Percentiles rank a stretch among this genome's conserved stretches.
These are phyloP conservation scores for Pichia gijzeniarum DNA, from an alignment of 805 yeast species.

Conservation along the genomic window DNA sequence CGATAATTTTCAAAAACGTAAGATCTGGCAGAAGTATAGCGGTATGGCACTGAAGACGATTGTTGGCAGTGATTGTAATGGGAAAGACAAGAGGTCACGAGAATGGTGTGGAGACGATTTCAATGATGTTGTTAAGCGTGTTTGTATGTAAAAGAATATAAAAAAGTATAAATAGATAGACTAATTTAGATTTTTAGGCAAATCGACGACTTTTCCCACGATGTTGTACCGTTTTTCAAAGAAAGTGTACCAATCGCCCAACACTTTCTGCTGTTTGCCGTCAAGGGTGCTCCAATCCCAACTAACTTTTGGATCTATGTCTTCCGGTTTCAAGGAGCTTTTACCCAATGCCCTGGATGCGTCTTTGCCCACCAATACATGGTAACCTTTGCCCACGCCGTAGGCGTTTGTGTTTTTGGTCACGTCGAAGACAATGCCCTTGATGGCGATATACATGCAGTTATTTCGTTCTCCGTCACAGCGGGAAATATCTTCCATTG, in stretches of 20 bases:
- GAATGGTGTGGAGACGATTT: conserved; percentile 59
- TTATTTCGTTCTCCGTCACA: conserved; percentile 25
- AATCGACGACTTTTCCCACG: conserved; percentile 32
- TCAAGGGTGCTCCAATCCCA: conserved; percentile 49
- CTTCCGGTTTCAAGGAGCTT: conserved; percentile 51
- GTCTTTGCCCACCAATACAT: conserved; percentile 68
- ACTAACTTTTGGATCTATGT: conserved; percentile 35
- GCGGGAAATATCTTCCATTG: conserved; percentile 25
- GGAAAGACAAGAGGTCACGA: conserved; percentile 44
- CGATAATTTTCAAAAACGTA: neutral
- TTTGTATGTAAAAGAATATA: neutral
- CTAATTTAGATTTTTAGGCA: conserved; percentile 16
- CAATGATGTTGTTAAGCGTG: conserved; percentile 31
- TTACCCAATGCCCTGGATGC: conserved; percentile 72
- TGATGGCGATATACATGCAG: conserved; percentile 62
- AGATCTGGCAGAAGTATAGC: neutral
- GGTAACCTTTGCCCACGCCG: conserved; percentile 73
- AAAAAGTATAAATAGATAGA: neutral
- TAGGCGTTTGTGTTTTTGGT: conserved; percentile 57
- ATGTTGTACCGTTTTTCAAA: conserved; percentile 51
- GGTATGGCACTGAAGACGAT: conserved; percentile 34
- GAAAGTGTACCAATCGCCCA: conserved; percentile 68
- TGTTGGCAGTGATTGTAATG: conserved; percentile 30
- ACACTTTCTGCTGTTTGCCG: conserved; percentile 51
- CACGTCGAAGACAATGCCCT: conserved; percentile 76